These are phyloP conservation scores for Macrophomina tecta DNA, from an alignment of 2,329 filamentous ascomycete species.

Conservation along the genomic window DNA sequence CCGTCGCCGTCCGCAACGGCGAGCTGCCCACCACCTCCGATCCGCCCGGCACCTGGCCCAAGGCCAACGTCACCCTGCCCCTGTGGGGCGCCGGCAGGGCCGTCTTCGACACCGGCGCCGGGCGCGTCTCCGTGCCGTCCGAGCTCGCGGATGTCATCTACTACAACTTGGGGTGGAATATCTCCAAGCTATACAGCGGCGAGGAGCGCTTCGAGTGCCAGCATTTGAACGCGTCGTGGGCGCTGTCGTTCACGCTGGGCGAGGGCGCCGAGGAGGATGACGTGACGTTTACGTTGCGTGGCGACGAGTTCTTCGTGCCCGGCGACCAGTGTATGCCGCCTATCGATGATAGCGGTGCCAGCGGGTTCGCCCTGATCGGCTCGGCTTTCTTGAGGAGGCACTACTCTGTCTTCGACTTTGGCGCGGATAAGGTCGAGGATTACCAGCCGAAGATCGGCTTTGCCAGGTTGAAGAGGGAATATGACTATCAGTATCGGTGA, in stretches of 20 bases:
- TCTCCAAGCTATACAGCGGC: conserved; percentile 29
- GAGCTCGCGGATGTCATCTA: conserved; percentile 31
- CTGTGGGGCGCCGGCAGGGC: conserved; percentile 22
- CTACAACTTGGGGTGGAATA: conserved; percentile 34
- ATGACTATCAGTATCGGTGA: conserved; percentile 28
- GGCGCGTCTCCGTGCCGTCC: conserved; percentile 30
- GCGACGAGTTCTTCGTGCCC: conserved; percentile 30
- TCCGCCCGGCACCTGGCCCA: conserved; percentile 21
- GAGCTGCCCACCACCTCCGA: conserved; percentile 22
- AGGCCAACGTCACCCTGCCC: conserved; percentile 28
- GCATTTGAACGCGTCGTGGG: conserved; percentile 34
- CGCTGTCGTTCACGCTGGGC: conserved; percentile 31
- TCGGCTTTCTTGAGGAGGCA: conserved; percentile 29
- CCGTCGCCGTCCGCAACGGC: conserved; percentile 26
- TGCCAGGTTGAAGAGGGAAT: conserved; percentile 34
- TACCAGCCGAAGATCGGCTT: conserved; percentile 33
- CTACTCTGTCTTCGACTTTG: conserved; percentile 33
- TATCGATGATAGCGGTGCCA: conserved; percentile 27
- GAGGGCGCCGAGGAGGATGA: conserved; percentile 29
- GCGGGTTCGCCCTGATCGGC: conserved; percentile 31
- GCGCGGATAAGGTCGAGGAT: conserved; percentile 29
- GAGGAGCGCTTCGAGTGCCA: conserved; percentile 32
- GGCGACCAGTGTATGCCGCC: conserved; percentile 32
- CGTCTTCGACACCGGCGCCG: conserved; percentile 35
- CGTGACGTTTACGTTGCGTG: conserved; percentile 31